Evolutionary conservation across 139 green algal genomes (phyloP).

Genomic region (Volvox reticuliferus): DNA sequence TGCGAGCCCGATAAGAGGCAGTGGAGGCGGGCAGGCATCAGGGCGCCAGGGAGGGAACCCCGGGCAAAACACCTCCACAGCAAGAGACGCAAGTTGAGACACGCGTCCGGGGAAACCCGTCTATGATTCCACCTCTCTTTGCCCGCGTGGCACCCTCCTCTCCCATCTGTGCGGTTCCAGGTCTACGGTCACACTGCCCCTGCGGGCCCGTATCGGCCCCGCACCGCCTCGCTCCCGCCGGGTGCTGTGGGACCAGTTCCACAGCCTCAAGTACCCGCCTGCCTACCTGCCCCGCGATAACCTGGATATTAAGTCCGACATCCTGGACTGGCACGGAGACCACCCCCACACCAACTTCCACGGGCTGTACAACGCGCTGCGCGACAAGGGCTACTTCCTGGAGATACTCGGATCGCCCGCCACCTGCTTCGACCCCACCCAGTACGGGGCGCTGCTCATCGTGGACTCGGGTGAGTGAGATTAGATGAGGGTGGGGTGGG

Average conservation of each 20-base stretch:
- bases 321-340: conserved; percentile 99
- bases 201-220: conserved; percentile 79
- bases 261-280: conserved; percentile 96
- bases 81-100: no score
- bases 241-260: conserved; percentile 97
- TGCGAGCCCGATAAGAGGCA: no score
- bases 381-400: conserved; percentile 53
- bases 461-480: conserved; percentile 74
- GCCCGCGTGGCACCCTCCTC: not conserved
- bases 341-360: conserved; percentile 98
- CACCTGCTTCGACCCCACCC: conserved; percentile 94
- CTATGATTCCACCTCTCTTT: not conserved
- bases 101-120: no score
- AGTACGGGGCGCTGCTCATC: conserved; percentile 92
- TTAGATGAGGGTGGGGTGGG: not conserved
- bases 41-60: no score
- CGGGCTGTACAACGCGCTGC: conserved; percentile 84
- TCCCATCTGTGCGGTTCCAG: not conserved
- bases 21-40: no score
- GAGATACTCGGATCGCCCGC: conserved; percentile 90
- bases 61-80: no score
- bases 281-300: conserved; percentile 96
- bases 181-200: conserved; percentile 68
- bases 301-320: conserved; percentile 83
- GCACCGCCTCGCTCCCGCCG: conserved; percentile 81